Evolutionary conservation across 192 early-diverging fungal genomes (phyloP).

Genomic region (Cetraspora pellucida): DNA sequence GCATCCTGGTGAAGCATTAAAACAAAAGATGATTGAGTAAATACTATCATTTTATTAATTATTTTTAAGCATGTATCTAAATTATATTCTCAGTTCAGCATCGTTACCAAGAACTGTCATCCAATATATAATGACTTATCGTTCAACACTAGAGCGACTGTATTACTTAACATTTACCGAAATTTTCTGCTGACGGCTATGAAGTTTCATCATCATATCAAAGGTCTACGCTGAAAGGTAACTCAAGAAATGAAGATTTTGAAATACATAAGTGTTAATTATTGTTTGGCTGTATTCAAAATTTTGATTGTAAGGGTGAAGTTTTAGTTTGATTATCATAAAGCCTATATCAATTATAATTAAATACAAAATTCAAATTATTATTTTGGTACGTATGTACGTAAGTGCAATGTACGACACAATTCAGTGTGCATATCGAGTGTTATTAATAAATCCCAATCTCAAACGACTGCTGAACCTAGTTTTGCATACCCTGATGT

Average conservation of each 20-base stretch:
- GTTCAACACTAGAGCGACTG: conserved; percentile 60
- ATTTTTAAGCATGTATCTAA: background rate
- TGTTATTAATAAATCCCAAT: too few relatives aligned
- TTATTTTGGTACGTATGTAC: too few relatives aligned
- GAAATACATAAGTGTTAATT: background rate
- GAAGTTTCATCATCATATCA: conserved; percentile 43
- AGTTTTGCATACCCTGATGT: too few relatives aligned
- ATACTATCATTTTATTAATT: background rate
- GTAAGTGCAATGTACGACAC: too few relatives aligned
- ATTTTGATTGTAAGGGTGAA: background rate
- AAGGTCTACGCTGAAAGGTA: background rate
- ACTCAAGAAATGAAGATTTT: background rate
- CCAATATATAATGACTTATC: too few relatives aligned
- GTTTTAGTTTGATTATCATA: background rate
- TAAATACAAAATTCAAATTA: too few relatives aligned
- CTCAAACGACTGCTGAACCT: too few relatives aligned
- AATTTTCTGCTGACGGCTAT: conserved; percentile 73
- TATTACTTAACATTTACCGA: conserved; percentile 78
- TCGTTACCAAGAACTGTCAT: conserved; percentile 61
- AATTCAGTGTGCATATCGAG: too few relatives aligned
- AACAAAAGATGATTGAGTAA: too few relatives aligned
- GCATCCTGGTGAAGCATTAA: too few relatives aligned
- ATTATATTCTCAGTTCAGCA: conserved; percentile 41
- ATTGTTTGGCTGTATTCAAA: background rate
- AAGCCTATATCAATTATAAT: background rate